These are phyloP conservation scores for Termitomyces sp. DNA, from an alignment of 768 basidiomycete genomes.

Conservation along the genomic window DNA sequence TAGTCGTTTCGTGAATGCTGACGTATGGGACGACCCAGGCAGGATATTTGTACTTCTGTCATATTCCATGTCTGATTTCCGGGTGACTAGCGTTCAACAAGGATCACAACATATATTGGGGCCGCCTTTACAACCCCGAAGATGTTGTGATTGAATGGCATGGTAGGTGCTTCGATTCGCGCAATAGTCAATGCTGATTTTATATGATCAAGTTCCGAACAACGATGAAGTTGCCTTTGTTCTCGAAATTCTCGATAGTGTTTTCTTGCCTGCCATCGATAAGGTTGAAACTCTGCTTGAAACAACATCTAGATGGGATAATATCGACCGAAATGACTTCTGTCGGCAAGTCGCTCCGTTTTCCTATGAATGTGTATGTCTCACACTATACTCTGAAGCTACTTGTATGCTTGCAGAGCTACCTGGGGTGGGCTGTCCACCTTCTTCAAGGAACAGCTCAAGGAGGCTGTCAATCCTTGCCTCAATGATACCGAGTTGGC, in stretches of 20 bases:
- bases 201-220: constrained; percentile 41
- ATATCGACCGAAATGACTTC: constrained; percentile 68
- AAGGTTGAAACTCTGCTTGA: constrained; percentile 61
- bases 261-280: constrained; percentile 62
- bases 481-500: constrained; percentile 61
- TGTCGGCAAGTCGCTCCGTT: constrained; percentile 52
- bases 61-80: constrained; percentile 9
- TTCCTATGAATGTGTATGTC: not conserved
- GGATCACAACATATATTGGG: constrained; percentile 70
- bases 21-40: constrained; percentile 79
- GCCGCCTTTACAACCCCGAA: constrained; percentile 65
- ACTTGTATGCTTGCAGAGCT: constrained; percentile 66
- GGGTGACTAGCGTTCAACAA: constrained; percentile 48
- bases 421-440: constrained; percentile 75
- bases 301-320: constrained; percentile 55
- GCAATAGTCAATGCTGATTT: constrained; percentile 6
- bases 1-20: constrained; percentile 72
- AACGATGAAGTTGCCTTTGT: constrained; percentile 73
- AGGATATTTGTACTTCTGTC: constrained; percentile 14
- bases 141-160: constrained; percentile 91
- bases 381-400: constrained; percentile 28
- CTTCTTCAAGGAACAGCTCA: constrained; percentile 51
- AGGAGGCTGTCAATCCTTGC: constrained; percentile 52
- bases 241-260: constrained; percentile 65
- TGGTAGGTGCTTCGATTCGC: constrained; percentile 32